Base-by-base conservation (phyloP, 1,139 yeast genomes). In the Suhomyces coccinellae region DNA sequence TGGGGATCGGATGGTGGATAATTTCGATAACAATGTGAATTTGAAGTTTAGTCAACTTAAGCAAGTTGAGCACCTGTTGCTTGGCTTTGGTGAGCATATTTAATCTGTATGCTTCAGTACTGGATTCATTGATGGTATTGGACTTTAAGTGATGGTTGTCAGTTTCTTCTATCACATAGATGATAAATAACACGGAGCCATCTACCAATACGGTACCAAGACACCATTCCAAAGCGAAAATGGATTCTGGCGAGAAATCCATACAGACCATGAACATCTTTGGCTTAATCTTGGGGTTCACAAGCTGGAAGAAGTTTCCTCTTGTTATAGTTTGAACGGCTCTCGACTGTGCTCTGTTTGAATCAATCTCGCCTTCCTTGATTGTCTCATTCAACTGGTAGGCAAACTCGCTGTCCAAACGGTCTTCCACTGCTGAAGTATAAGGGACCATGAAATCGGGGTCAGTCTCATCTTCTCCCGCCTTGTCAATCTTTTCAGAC, bases 191-290 rank as follows among this genome's bases (percentile, higher is more conserved):
- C 1, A 90, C 90, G 47, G 90, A 87, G 0, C 95, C 95, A 57
- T 88, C 95, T 24, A 85, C 86, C 43, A 90, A 73, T 1, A 90
- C 87, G 0, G 96, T 83, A 2, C 97, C 97, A 53, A 91, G 76
- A 38, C 91, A 81, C 89, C 97, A 91, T 57, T 89, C 95, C 36
- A 91, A 73, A 0, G 97, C 95, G 63, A 87, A 88, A 31, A 79
- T 76, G 4, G 96, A 85, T 57, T 89, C 97, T 1, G 91, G 89
- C 1, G 93, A 85, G 56, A 87, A 78, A 61, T 88, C 96, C 69
- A 87, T 80, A 58, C 93, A 87, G 29, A 87, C 77, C 45, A 88
- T 71, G 63, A 83, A 88, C 63, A 87, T 79, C 60, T 83, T 85
- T 35, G 87, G 87, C 50, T 75, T 73, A 36, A 74, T 66, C 46